A percentile compares a stretch with the other conserved stretches of the same genome.
Evolutionary conservation across 106 monocot species (phyloP).

Genomic region (Allium cepa): DNA sequence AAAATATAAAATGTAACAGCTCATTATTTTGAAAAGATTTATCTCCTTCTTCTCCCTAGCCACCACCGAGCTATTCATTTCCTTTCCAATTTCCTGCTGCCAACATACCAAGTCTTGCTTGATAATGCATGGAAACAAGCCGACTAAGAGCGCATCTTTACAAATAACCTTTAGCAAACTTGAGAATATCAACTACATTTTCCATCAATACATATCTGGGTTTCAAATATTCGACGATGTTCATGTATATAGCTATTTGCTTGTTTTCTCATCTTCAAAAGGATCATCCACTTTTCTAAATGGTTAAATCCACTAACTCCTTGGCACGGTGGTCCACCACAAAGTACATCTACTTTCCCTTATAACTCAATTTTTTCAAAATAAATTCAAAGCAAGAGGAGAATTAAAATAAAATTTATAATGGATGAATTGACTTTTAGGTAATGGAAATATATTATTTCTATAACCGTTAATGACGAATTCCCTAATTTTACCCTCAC

Average conservation of each 20-base stretch:
- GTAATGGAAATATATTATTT: slow-evolving; percentile 32
- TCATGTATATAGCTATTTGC: slow-evolving; percentile 76
- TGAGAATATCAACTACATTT: slow-evolving; percentile 88
- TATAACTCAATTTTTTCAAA: slow-evolving; percentile 7
- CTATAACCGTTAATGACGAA: slow-evolving; percentile 44
- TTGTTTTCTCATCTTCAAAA: slow-evolving; percentile 52
- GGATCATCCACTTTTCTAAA: slow-evolving; percentile 57
- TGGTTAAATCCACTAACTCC: slow-evolving; percentile 86
- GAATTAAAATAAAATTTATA: background rate
- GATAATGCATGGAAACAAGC: slow-evolving; percentile 29
- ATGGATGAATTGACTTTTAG: slow-evolving; percentile 19
- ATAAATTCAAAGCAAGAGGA: background rate
- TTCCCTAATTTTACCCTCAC: slow-evolving; percentile 25
- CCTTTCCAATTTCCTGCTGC: slow-evolving; percentile 22
- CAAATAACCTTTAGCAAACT: slow-evolving; percentile 67
- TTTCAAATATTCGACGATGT: slow-evolving; percentile 67
- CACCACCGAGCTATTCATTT: no score
- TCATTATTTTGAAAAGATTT: no score
- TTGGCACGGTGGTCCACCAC: slow-evolving; percentile 97
- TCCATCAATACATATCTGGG: slow-evolving; percentile 91
- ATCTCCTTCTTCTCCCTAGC: no score
- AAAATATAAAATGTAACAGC: no score
- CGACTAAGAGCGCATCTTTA: slow-evolving; percentile 74
- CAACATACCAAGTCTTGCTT: slow-evolving; percentile 17
- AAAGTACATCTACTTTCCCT: slow-evolving; percentile 80